Percentiles rank a stretch among this genome's conserved stretches.
Conservation (phyloP, 768 basidiomycete genomes). For the Russula ochroleuca region DNA sequence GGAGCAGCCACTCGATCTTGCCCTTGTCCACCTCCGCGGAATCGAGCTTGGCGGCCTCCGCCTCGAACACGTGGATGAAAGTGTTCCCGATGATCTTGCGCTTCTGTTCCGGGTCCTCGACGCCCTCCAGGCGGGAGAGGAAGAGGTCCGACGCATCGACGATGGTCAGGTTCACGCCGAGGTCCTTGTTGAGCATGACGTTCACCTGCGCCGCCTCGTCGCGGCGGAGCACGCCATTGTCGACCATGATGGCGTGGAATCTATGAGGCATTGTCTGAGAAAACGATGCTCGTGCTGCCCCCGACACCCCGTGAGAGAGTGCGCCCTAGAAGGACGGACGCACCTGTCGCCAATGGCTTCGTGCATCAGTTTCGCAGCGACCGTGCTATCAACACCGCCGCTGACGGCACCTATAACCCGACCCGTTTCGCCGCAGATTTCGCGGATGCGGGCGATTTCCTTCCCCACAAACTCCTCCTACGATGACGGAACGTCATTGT, state of each 20-base stretch:
- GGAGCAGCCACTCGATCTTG: constrained; percentile 92
- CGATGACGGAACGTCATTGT: not conserved
- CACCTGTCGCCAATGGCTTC: constrained; percentile 98
- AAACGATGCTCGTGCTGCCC: not conserved
- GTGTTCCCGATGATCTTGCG: constrained; percentile 99
- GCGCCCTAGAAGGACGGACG: constrained; percentile 28
- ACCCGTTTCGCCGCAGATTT: constrained; percentile 90
- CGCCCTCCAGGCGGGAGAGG: constrained; percentile 77
- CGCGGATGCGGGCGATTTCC: constrained; percentile 88
- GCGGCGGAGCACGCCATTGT: constrained; percentile 92
- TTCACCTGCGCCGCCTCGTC: constrained; percentile 90
- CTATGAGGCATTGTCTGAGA: constrained; percentile 40
- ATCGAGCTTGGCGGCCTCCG: constrained; percentile 88
- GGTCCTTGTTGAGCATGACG: constrained; percentile 86
- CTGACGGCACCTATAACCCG: constrained; percentile 98
- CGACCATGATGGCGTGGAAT: constrained; percentile 99
- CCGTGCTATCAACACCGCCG: constrained; percentile 96
- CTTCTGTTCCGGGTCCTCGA: constrained; percentile 96
- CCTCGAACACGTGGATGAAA: constrained; percentile 96
- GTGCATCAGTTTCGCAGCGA: constrained; percentile 99
- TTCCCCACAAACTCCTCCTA: constrained; percentile 98
- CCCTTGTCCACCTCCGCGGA: constrained; percentile 76
- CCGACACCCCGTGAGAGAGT: no score
- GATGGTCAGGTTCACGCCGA: constrained; percentile 95
- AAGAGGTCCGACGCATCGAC: constrained; percentile 95